Evolutionary conservation across 805 yeast genomes (phyloP).

Genomic region (Clavispora santaluciae): DNA sequence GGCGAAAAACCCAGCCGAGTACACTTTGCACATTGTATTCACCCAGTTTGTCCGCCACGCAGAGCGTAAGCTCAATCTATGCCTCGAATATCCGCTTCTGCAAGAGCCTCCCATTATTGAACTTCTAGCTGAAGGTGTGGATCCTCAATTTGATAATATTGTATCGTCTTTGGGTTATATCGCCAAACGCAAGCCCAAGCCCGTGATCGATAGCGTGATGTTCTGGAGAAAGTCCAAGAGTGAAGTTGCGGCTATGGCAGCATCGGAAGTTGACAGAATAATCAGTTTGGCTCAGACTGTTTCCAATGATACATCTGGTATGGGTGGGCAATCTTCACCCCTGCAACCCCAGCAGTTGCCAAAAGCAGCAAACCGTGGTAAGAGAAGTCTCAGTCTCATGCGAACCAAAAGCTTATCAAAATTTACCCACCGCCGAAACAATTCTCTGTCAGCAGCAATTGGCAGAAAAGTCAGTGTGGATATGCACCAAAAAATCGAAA

Average conservation of each 20-base stretch:
- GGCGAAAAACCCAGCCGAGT: constrained; percentile 74
- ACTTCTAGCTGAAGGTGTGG: constrained; percentile 78
- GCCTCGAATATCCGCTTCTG: constrained; percentile 59
- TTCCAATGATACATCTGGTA: neutral
- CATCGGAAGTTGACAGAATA: constrained; percentile 34
- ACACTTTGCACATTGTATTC: constrained; percentile 88
- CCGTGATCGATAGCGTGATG: constrained; percentile 96
- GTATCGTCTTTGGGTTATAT: constrained; percentile 85
- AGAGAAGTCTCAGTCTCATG: constrained; percentile 37
- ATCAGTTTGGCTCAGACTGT: constrained; percentile 21
- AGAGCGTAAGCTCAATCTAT: constrained; percentile 74
- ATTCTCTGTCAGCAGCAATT: constrained; percentile 39
- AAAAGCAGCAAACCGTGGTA: constrained; percentile 18
- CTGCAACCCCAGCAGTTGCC: neutral
- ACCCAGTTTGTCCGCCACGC: constrained; percentile 94
- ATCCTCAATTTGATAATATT: constrained; percentile 80
- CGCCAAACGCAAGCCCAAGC: constrained; percentile 85
- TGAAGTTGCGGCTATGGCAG: constrained; percentile 61
- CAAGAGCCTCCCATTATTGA: constrained; percentile 73
- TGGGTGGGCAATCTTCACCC: neutral
- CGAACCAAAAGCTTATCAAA: constrained; percentile 36
- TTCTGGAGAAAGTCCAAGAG: constrained; percentile 95
- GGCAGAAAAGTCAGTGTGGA: neutral
- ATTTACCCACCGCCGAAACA: constrained; percentile 44
- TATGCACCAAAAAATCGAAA: neutral